Conservation (phyloP, 2,329 filamentous ascomycete genomes). For the Diaporthe eres region DNA sequence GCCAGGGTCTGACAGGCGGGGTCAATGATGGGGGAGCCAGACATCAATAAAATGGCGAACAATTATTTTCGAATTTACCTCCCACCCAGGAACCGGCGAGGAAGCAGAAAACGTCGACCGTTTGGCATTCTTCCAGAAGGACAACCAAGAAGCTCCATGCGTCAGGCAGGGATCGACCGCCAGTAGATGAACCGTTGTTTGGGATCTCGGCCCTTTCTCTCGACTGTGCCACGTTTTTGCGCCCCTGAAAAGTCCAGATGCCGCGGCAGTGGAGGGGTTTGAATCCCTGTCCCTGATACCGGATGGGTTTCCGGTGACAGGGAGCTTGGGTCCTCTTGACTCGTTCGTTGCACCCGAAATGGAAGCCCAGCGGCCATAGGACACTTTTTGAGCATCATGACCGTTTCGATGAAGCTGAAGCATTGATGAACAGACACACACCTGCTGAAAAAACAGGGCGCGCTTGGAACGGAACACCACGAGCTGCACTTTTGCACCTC, state of each 20-base stretch:
- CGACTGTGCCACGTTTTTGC: constrained; percentile 31
- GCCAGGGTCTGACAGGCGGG: background rate
- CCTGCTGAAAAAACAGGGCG: constrained; percentile 31
- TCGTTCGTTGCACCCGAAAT: constrained; percentile 32
- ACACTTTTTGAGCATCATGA: constrained; percentile 17
- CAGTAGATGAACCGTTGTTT: constrained; percentile 35
- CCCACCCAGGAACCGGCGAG: constrained; percentile 9
- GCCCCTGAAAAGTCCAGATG: constrained; percentile 24
- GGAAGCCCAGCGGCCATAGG: constrained; percentile 28
- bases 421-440: constrained; percentile 34
- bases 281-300: constrained; percentile 36
- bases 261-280: constrained; percentile 5
- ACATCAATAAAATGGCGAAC: constrained; percentile 30
- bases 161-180: constrained; percentile 28
- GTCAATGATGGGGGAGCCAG: background rate
- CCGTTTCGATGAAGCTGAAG: constrained; percentile 28
- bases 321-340: constrained; percentile 34
- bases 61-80: constrained; percentile 34
- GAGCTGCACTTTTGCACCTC: background rate
- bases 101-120: constrained; percentile 23
- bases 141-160: constrained; percentile 21
- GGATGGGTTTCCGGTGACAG: constrained; percentile 38
- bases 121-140: constrained; percentile 37
- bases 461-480: background rate
- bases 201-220: constrained; percentile 34